A percentile compares a stretch with the other conserved stretches of the same genome.
phyloP scores from a whole-genome alignment of 306 rosid species.

The Medicago truncatula region MtrunA17r5.0-ANR NC_053042.1:30829501-30830000 shows the following conservation, averaged over 20 bases:
- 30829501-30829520: too few relatives aligned
- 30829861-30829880: not conserved
- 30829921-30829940: constrained; percentile 6
- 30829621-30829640: not conserved
- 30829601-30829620: not conserved
- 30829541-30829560: too few relatives aligned
- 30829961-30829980: too few relatives aligned
- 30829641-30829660: not conserved
- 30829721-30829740: not conserved
- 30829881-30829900: not conserved
- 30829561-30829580: constrained; percentile 18
- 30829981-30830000: too few relatives aligned
- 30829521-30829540: not conserved
- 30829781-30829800: not conserved
- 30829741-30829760: not conserved
- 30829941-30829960: not conserved
- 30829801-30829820: not conserved
- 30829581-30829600: not conserved
- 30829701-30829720: not conserved
- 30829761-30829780: not conserved
- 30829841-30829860: not conserved
- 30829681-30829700: constrained; percentile 5
- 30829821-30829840: not conserved
- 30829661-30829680: not conserved
- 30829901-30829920: not conserved